Percentiles rank a stretch among this genome's conserved stretches.
Conservation (phyloP, 2,329 filamentous ascomycete genomes). For the Fusarium nodosum region DNA sequence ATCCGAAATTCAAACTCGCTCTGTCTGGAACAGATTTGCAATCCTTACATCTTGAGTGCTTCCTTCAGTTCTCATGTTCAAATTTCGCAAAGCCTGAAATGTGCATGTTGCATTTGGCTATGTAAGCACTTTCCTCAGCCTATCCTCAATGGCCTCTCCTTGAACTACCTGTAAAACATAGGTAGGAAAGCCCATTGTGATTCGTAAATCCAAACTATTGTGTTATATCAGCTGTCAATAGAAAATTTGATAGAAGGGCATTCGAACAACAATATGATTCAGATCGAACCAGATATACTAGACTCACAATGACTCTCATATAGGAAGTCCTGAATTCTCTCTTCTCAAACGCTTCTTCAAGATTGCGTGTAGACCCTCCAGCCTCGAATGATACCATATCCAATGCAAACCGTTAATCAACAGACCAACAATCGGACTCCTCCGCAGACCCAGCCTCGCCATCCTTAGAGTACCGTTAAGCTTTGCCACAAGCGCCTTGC, state of each 20-base stretch:
- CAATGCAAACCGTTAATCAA: background rate
- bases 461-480: background rate
- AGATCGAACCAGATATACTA: background rate
- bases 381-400: background rate
- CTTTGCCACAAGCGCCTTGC: background rate
- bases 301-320: background rate
- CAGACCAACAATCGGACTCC: background rate
- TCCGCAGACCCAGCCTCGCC: background rate
- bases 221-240: background rate
- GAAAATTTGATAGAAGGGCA: fast-evolving
- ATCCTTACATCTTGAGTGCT: background rate
- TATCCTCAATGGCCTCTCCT: too few relatives aligned
- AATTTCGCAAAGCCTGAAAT: background rate
- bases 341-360: background rate
- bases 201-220: background rate
- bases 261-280: fast-evolving
- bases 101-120: too few relatives aligned
- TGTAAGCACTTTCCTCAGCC: background rate
- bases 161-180: too few relatives aligned
- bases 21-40: background rate
- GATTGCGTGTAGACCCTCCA: too few relatives aligned
- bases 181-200: background rate
- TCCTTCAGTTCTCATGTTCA: fast-evolving
- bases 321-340: background rate
- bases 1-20: too few relatives aligned